Evolutionary conservation across 2,329 filamentous ascomycete species (phyloP).

Genomic region (Aurifilum marmelostoma): DNA sequence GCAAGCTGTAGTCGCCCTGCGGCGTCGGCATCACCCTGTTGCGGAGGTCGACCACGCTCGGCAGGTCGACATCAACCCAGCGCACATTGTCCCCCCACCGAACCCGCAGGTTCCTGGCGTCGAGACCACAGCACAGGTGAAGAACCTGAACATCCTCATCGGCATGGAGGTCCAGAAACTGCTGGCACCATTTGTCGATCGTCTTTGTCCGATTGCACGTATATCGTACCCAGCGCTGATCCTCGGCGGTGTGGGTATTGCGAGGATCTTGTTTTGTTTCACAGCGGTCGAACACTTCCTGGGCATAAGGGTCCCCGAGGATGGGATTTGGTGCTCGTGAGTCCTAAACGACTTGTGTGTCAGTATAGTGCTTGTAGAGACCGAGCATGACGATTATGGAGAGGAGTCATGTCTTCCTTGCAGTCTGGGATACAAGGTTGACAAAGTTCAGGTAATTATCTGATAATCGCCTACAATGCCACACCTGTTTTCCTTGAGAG

Average conservation of each 20-base stretch:
- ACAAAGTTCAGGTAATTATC: background rate
- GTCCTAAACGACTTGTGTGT: slow-evolving; percentile 3
- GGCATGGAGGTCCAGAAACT: slow-evolving; percentile 16
- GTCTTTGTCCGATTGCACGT: slow-evolving; percentile 11
- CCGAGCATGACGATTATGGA: background rate
- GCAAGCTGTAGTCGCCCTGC: slow-evolving; percentile 19
- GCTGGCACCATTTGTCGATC: slow-evolving; percentile 20
- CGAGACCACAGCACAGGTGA: slow-evolving; percentile 28
- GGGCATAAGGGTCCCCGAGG: slow-evolving; percentile 21
- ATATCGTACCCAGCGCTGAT: slow-evolving; percentile 23
- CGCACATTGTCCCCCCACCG: slow-evolving; percentile 15
- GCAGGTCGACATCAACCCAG: slow-evolving; percentile 27
- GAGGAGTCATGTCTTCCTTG: background rate
- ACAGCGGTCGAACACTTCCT: slow-evolving; percentile 18
- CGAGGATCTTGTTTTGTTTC: slow-evolving; percentile 4
- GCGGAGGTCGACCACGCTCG: slow-evolving; percentile 24
- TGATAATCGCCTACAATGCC: background rate
- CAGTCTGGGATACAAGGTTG: background rate
- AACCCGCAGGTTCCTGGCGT: slow-evolving; percentile 20
- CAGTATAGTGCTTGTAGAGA: background rate
- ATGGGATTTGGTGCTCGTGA: slow-evolving; percentile 19
- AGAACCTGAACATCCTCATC: slow-evolving; percentile 21
- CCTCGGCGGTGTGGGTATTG: background rate
- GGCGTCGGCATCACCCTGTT: slow-evolving; percentile 11
- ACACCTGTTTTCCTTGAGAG: background rate